These are phyloP conservation scores for Zymoseptoria passerinii DNA, from an alignment of 2,329 filamentous ascomycete species.

Conservation along the genomic window DNA sequence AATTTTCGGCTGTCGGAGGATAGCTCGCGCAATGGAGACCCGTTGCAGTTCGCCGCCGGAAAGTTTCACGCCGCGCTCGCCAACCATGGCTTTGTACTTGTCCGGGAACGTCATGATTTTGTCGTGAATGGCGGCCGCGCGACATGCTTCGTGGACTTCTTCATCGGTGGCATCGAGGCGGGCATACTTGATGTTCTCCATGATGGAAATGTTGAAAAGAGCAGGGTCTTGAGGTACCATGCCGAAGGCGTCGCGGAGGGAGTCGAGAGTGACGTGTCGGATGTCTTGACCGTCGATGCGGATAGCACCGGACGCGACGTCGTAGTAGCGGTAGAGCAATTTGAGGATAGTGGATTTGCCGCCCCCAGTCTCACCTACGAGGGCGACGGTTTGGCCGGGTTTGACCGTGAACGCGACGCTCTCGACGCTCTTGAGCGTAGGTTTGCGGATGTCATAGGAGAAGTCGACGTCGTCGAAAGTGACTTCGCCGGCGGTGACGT, in stretches of 20 bases:
- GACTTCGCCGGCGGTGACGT: conserved; percentile 42
- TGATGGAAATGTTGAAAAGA: conserved; percentile 56
- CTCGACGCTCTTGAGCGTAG: conserved; percentile 43
- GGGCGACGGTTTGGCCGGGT: conserved; percentile 49
- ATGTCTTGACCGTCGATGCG: conserved; percentile 53
- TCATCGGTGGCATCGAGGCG: conserved; percentile 52
- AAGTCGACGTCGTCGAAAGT: conserved; percentile 49
- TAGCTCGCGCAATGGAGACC: conserved; percentile 64
- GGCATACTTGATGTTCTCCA: conserved; percentile 58
- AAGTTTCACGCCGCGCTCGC: conserved; percentile 68
- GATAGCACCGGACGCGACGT: conserved; percentile 47
- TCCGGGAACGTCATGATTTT: conserved; percentile 54
- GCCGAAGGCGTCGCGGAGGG: conserved; percentile 51
- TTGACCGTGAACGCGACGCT: conserved; percentile 42
- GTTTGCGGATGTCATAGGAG: conserved; percentile 47
- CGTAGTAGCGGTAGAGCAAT: conserved; percentile 53
- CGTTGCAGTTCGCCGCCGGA: conserved; percentile 83
- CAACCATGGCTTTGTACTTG: conserved; percentile 65
- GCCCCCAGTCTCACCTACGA: conserved; percentile 55
- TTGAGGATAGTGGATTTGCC: conserved; percentile 57
- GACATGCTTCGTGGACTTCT: conserved; percentile 53
- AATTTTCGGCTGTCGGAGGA: conserved; percentile 58
- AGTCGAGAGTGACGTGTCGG: conserved; percentile 49
- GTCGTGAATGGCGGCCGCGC: conserved; percentile 55
- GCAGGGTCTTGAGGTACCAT: conserved; percentile 58